phyloP scores from a whole-genome alignment of 1,139 yeast genomes.

The Geotrichum restrictum region DNA sequence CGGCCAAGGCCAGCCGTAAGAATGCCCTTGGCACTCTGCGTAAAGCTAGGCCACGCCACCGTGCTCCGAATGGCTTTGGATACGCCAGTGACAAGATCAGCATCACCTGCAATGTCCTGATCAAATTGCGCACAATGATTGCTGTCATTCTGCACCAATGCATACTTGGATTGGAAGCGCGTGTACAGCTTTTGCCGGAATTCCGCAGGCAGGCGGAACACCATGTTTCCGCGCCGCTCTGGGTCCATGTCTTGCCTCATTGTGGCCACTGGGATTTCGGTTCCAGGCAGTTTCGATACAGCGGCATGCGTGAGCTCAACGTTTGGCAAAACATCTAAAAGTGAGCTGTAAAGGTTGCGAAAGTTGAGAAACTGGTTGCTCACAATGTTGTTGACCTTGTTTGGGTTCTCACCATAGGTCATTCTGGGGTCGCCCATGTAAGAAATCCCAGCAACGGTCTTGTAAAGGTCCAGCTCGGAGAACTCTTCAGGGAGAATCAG shows the following conservation, averaged over 20 bases:
- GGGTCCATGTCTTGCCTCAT: constrained; percentile 40
- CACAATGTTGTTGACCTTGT: constrained; percentile 82
- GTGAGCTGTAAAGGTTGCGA: constrained; percentile 66
- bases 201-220: constrained; percentile 48
- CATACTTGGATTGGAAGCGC: constrained; percentile 41
- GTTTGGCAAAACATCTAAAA: constrained; percentile 48
- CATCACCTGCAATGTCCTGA: constrained; percentile 43
- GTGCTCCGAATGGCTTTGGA: constrained; percentile 51
- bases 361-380: constrained; percentile 67
- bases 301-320: constrained; percentile 29
- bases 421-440: constrained; percentile 90
- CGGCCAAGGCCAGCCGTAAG: constrained; percentile 79
- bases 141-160: constrained; percentile 11
- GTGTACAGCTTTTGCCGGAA: constrained; percentile 49
- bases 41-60: constrained; percentile 63
- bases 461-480: constrained; percentile 64
- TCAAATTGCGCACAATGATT: constrained; percentile 35
- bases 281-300: constrained; percentile 24
- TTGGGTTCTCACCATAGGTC: constrained; percentile 84
- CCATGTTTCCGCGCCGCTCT: constrained; percentile 39
- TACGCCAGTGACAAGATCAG: constrained; percentile 42
- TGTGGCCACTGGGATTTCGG: constrained; percentile 31
- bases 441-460: constrained; percentile 72
- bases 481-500: constrained; percentile 52
- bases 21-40: constrained; percentile 78